These are phyloP conservation scores for Exophiala sp. DNA, from an alignment of 2,329 filamentous ascomycete species.

Conservation along the genomic window DNA sequence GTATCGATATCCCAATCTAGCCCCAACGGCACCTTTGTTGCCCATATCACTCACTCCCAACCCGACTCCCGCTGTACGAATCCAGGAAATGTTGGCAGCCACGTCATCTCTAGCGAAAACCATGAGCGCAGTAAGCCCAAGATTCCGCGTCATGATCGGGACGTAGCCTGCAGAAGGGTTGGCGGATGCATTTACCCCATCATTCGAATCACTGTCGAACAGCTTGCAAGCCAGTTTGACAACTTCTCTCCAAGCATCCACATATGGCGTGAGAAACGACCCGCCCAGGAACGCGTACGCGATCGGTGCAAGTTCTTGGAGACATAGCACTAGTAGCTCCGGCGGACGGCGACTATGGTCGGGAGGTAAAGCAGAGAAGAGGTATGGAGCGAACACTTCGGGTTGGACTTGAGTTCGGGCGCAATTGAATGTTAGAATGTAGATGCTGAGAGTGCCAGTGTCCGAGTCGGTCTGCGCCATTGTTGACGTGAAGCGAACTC, in stretches of 20 bases:
- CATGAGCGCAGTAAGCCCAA: conserved; percentile 86
- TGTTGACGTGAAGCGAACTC: neutral
- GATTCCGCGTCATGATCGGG: conserved; percentile 63
- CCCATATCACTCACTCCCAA: conserved; percentile 84
- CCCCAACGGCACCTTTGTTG: conserved; percentile 87
- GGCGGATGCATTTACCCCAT: neutral
- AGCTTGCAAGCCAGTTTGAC: conserved; percentile 60
- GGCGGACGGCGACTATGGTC: conserved; percentile 49
- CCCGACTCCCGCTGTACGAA: conserved; percentile 76
- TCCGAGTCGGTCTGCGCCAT: neutral
- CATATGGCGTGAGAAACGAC: conserved; percentile 69
- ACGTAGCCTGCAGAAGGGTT: conserved; percentile 49
- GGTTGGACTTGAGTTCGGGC: conserved; percentile 65
- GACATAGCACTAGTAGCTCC: conserved; percentile 59
- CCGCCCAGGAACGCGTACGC: conserved; percentile 79
- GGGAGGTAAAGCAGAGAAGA: conserved; percentile 53
- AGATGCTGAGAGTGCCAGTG: conserved; percentile 30
- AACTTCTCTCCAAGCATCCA: conserved; percentile 63
- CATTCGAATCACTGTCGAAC: neutral
- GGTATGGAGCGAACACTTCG: conserved; percentile 62
- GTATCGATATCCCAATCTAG: conserved; percentile 54
- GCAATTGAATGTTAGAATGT: conserved; percentile 87
- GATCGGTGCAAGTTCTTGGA: conserved; percentile 87
- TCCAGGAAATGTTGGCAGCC: conserved; percentile 52
- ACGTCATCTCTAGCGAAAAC: conserved; percentile 65